Percentiles rank a stretch among this genome's conserved stretches.
phyloP scores from a whole-genome alignment of 1,284 basidiomycete species.

The Schizophyllum amplum region DNA sequence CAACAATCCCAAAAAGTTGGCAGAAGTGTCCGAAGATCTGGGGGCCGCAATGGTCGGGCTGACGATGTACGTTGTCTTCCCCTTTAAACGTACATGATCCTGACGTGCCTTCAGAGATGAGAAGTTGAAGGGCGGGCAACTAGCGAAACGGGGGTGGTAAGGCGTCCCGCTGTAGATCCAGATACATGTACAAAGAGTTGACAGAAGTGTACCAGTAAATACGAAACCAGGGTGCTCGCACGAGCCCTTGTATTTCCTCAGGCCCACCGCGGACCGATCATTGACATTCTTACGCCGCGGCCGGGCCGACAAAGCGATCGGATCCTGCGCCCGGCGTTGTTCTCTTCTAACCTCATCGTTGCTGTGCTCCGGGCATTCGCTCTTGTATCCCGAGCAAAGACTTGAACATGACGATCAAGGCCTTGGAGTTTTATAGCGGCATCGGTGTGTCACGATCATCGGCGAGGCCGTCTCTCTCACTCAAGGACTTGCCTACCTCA shows the following conservation, averaged over 20 bases:
- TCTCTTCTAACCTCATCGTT: too few species aligned
- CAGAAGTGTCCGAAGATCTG: conserved; percentile 84
- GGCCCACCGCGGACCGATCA: too few species aligned
- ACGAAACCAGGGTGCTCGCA: background rate
- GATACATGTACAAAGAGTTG: background rate
- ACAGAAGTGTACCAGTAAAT: too few species aligned
- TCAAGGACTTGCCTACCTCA: conserved; percentile 18
- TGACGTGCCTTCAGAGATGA: conserved; percentile 35
- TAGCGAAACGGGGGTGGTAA: conserved; percentile 43
- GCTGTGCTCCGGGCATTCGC: too few species aligned
- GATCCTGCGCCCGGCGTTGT: too few species aligned
- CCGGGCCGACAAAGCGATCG: too few species aligned
- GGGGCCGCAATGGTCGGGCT: conserved; percentile 92
- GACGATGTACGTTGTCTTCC: conserved; percentile 56
- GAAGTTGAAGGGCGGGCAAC: conserved; percentile 55
- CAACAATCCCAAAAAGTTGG: conserved; percentile 84
- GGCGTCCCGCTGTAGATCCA: background rate
- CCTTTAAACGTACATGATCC: conserved; percentile 4
- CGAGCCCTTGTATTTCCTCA: too few species aligned
- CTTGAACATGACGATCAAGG: conserved; percentile 32
- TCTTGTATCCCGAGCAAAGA: too few species aligned
- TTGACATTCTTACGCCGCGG: too few species aligned
- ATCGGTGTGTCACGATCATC: too few species aligned
- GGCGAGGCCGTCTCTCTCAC: too few species aligned
- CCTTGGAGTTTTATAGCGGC: conserved; percentile 72